Base-by-base conservation (phyloP, 805 yeast genomes). In the Pichia kluyveri region DNA sequence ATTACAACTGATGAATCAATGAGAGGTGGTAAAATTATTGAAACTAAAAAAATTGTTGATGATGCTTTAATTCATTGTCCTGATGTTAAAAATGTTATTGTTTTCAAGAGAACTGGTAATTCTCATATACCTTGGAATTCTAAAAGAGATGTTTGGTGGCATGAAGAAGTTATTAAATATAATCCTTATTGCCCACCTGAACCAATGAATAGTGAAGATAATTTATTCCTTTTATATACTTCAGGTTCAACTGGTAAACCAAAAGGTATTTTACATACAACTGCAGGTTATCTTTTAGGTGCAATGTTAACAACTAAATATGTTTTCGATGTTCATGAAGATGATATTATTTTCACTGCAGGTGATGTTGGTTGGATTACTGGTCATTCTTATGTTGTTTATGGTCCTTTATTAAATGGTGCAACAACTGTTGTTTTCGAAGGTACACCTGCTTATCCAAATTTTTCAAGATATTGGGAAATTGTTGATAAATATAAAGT, bases 301-400 rank as follows among this genome's bases (percentile, higher is more conserved):
- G 89, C 93, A 18, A 71, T 82, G 48, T 55, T 85, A 60, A 79
- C 91, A 43, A 81, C 88, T 58, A 80, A 80, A 60, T 86, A 86
- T 60, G 76, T 79, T 41, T 86, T 86, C 65, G 95, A 86, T 65
- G 72, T 83, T 39, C 89, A 85, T 59, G 74, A 76, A 40, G 81
- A 82, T 50, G 95, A 86, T 62, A 71, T 79, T 14, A 72, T 86
- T 49, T 86, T 86, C 73, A 85, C 93, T 17, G 93, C 95, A 31
- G 95, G 93, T 62, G 95, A 86, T 68, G 83, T 86, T 46, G 95
- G 95, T 60, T 86, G 95, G 95, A 83, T 86, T 60, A 86, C 95
- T 8, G 95, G 95, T 50, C 95, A 86, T 68, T 76, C 93, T 11
- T 86, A 86, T 59, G 89, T 80, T 18, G 77, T 85, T 43, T 86